Evolutionary conservation across 441 rosid genomes (phyloP).

Genomic region (Erodium texanum): DNA sequence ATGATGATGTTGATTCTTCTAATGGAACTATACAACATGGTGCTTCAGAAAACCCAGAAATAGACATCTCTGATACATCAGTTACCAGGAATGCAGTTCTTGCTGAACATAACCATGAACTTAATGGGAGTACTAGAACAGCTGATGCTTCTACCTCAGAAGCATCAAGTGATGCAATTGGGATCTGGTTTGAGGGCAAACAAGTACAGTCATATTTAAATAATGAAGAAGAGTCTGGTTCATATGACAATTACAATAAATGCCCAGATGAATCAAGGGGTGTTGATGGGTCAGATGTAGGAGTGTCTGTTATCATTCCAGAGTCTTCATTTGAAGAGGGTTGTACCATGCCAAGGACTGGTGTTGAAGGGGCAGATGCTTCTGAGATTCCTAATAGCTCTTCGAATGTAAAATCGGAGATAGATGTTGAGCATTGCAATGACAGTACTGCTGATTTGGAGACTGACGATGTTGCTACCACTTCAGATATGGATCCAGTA

Average conservation of each 20-base stretch:
- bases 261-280: slow-evolving; percentile 24
- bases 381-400: slow-evolving; percentile 27
- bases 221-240: slow-evolving; percentile 21
- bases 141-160: slow-evolving; percentile 37
- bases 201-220: slow-evolving; percentile 22
- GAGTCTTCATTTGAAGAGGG: slow-evolving; percentile 24
- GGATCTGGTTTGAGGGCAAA: slow-evolving; percentile 30
- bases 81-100: too few species aligned
- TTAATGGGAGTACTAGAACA: slow-evolving; percentile 27
- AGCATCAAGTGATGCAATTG: slow-evolving; percentile 23
- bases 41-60: slow-evolving; percentile 15
- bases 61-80: too few species aligned
- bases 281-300: slow-evolving; percentile 30
- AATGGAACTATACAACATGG: slow-evolving; percentile 27
- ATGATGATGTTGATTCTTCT: slow-evolving; percentile 36
- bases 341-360: slow-evolving; percentile 17
- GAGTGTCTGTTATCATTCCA: slow-evolving; percentile 20
- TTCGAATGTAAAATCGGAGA: slow-evolving; percentile 37
- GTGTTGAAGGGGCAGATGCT: slow-evolving; percentile 30
- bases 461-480: slow-evolving; percentile 19
- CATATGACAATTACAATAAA: slow-evolving; percentile 33
- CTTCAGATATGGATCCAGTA: slow-evolving; percentile 27
- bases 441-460: slow-evolving; percentile 28
- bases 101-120: slow-evolving; percentile 23
- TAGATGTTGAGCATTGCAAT: slow-evolving; percentile 38